These are phyloP conservation scores for Dittrichia graveolens DNA, from an alignment of 129 eudicot genomes.

Conservation along the genomic window DNA sequence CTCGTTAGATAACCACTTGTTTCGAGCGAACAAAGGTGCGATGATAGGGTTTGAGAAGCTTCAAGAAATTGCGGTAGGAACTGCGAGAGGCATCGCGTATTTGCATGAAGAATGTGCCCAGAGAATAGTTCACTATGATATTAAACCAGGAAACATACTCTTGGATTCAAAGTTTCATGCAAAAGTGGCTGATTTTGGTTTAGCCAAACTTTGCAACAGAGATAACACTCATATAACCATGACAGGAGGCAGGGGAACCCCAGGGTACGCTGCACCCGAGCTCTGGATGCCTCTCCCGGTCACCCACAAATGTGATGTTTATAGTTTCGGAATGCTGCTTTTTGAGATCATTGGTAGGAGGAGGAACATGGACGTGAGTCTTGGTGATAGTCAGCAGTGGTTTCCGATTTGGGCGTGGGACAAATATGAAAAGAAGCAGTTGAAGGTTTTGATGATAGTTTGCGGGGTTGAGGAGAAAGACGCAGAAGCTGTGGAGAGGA, in stretches of 20 bases:
- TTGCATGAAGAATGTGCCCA: conserved; percentile 41
- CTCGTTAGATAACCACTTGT: conserved; percentile 29
- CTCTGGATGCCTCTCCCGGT: conserved; percentile 25
- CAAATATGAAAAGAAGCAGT: too few species aligned
- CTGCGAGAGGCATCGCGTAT: conserved; percentile 35
- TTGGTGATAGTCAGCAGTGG: too few species aligned
- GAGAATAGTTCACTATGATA: conserved; percentile 36
- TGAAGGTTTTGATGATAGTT: too few species aligned
- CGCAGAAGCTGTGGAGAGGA: too few species aligned
- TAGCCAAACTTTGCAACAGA: conserved; percentile 38
- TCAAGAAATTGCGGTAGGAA: conserved; percentile 27
- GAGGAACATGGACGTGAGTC: too few species aligned
- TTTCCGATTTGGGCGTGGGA: too few species aligned
- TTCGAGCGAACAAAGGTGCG: not conserved
- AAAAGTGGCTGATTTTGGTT: conserved; percentile 36
- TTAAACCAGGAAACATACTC: conserved; percentile 37
- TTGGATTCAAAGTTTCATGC: conserved; percentile 32
- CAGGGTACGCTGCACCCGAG: conserved; percentile 36
- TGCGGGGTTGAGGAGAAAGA: too few species aligned
- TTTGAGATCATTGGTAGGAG: too few species aligned
- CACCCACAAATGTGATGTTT: conserved; percentile 34
- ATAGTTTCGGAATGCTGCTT: conserved; percentile 37
- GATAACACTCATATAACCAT: conserved; percentile 31
- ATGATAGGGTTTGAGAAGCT: conserved; percentile 25
- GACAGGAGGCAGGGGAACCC: conserved; percentile 36